Conservation (phyloP, 2,329 filamentous ascomycete species). For the Aspergillus vadensis region DNA sequence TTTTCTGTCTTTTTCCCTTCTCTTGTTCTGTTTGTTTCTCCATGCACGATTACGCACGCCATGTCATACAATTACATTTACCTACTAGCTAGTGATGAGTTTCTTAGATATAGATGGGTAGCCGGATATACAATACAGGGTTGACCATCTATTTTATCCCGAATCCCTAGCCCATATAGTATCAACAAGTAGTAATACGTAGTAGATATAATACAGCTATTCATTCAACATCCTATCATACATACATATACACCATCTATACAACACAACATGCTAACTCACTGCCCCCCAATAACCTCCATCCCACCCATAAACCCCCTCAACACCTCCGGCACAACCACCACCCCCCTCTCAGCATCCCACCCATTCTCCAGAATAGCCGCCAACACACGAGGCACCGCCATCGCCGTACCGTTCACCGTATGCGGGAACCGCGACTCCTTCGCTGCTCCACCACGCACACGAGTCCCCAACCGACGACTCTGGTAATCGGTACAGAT, state of each 20-base stretch:
- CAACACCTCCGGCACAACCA: conserved; percentile 77
- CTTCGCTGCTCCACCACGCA: conserved; percentile 54
- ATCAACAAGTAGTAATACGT: neutral
- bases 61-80: neutral
- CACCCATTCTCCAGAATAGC: conserved; percentile 90
- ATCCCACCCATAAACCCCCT: conserved; percentile 80
- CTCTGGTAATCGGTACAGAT: conserved; percentile 95
- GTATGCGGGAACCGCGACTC: conserved; percentile 78
- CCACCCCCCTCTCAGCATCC: conserved; percentile 67
- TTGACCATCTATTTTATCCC: neutral
- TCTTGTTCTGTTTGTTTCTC: neutral
- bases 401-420: conserved; percentile 89
- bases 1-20: neutral
- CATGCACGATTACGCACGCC: neutral
- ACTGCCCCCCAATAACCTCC: conserved; percentile 59
- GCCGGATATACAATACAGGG: neutral
- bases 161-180: too few relatives aligned
- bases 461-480: conserved; percentile 74
- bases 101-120: neutral
- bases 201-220: neutral
- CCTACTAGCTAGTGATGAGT: neutral
- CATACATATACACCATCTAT: conserved; percentile 6
- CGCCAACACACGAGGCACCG: conserved; percentile 84
- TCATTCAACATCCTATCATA: neutral
- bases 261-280: neutral